These are phyloP conservation scores for Lachnellula hyalina DNA, from an alignment of 2,329 filamentous ascomycete genomes.

Conservation along the genomic window DNA sequence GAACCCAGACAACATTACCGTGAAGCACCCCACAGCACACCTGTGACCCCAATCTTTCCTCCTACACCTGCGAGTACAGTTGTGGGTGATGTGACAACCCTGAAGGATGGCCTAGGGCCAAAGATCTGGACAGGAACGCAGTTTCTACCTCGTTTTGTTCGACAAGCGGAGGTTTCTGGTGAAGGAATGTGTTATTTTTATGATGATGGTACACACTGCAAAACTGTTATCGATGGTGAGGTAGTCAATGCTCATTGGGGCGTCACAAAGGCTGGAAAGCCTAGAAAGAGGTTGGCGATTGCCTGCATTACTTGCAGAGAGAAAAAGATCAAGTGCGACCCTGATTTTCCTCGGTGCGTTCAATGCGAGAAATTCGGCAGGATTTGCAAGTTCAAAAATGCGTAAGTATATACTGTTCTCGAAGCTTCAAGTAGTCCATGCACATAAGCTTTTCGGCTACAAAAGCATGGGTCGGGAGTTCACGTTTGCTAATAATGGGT, in stretches of 20 bases:
- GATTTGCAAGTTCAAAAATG: slow-evolving; percentile 78
- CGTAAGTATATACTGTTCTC: slow-evolving; percentile 51
- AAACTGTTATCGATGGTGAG: slow-evolving; percentile 79
- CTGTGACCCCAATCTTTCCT: slow-evolving; percentile 20
- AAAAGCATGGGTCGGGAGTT: neutral
- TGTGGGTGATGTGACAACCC: slow-evolving; percentile 25
- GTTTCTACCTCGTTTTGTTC: slow-evolving; percentile 61
- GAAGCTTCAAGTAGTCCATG: too few relatives aligned
- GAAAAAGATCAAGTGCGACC: slow-evolving; percentile 97
- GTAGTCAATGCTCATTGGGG: slow-evolving; percentile 88
- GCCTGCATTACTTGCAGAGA: slow-evolving; percentile 91
- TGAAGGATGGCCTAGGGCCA: slow-evolving; percentile 57
- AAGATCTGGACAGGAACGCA: slow-evolving; percentile 67
- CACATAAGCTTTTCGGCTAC: too few relatives aligned
- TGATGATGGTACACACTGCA: slow-evolving; percentile 77
- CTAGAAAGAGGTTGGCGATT: slow-evolving; percentile 82
- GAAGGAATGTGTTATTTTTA: slow-evolving; percentile 83
- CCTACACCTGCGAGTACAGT: slow-evolving; percentile 22
- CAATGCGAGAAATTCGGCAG: slow-evolving; percentile 91
- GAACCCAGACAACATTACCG: slow-evolving; percentile 22
- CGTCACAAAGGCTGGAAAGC: slow-evolving; percentile 89
- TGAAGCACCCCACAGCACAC: slow-evolving; percentile 16
- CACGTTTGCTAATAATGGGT: slow-evolving; percentile 34
- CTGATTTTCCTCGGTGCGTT: slow-evolving; percentile 78
- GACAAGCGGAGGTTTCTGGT: slow-evolving; percentile 62